Evolutionary conservation across 768 basidiomycete genomes (phyloP).

Genomic region (Trametes sanguinea): DNA sequence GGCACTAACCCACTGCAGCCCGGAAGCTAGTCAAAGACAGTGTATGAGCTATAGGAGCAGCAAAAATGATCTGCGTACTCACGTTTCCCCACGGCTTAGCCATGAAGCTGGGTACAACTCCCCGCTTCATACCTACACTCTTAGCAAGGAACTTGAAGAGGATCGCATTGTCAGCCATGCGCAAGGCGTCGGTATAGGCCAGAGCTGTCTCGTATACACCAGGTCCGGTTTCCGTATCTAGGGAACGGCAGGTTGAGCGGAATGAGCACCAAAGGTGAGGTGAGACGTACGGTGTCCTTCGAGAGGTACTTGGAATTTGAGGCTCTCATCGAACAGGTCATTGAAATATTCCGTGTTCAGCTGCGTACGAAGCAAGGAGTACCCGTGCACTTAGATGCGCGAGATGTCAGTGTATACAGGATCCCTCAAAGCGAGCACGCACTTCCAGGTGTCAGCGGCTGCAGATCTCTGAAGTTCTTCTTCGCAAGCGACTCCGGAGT

Average conservation of each 20-base stretch:
- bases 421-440: slow-evolving; percentile 33
- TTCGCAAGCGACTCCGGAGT: slow-evolving; percentile 73
- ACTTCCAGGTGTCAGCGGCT: slow-evolving; percentile 93
- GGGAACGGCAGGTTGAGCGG: background rate
- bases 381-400: slow-evolving; percentile 81
- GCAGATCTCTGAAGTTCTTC: slow-evolving; percentile 75
- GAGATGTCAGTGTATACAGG: background rate
- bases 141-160: slow-evolving; percentile 93
- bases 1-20: slow-evolving; percentile 85
- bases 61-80: slow-evolving; percentile 32
- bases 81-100: slow-evolving; percentile 96
- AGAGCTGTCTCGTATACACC: slow-evolving; percentile 88
- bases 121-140: slow-evolving; percentile 86
- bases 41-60: background rate
- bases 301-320: slow-evolving; percentile 72
- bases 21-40: slow-evolving; percentile 60
- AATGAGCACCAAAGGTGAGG: background rate
- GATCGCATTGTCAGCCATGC: slow-evolving; percentile 90
- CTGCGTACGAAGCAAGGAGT: slow-evolving; percentile 89
- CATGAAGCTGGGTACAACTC: slow-evolving; percentile 95
- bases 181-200: slow-evolving; percentile 73
- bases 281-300: slow-evolving; percentile 77
- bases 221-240: slow-evolving; percentile 92
- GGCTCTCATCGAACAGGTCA: slow-evolving; percentile 77
- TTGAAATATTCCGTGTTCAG: slow-evolving; percentile 89